Percentiles rank a stretch among this genome's conserved stretches.
These are phyloP conservation scores for Xeromyces bisporus DNA, from an alignment of 495 filamentous ascomycete species.

Conservation along the genomic window DNA sequence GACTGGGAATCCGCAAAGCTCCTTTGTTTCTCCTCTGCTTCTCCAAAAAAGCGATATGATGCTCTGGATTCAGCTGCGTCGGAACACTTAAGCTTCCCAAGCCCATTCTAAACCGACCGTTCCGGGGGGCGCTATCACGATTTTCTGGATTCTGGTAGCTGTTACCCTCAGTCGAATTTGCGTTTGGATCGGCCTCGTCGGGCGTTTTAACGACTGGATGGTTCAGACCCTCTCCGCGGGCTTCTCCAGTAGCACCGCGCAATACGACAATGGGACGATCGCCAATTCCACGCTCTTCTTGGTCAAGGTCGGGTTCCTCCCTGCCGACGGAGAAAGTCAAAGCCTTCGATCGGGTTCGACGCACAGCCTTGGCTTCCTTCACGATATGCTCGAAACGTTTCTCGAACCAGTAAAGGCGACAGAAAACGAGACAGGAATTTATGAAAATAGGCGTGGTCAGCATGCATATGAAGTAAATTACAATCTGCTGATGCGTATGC, in stretches of 20 bases:
- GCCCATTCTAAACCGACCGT: slow-evolving; percentile 5
- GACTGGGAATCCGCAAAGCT: slow-evolving; percentile 70
- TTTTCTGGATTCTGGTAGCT: slow-evolving; percentile 9
- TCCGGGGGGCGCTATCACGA: slow-evolving; percentile 3
- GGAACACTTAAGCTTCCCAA: slow-evolving; percentile 29
- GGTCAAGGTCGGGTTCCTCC: slow-evolving; percentile 24
- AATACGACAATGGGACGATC: slow-evolving; percentile 60
- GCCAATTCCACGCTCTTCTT: slow-evolving; percentile 50
- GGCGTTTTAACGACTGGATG: slow-evolving; percentile 7
- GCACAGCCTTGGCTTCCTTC: slow-evolving; percentile 35
- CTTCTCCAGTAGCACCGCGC: slow-evolving; percentile 28
- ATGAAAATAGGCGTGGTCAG: slow-evolving; percentile 82
- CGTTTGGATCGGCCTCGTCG: slow-evolving; percentile 11
- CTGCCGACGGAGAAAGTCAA: slow-evolving; percentile 38
- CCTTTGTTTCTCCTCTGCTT: slow-evolving; percentile 63
- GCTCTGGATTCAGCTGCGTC: slow-evolving; percentile 40
- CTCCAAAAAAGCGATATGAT: slow-evolving; percentile 74
- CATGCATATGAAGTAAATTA: slow-evolving; percentile 54
- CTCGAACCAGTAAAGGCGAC: slow-evolving; percentile 95
- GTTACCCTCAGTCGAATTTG: slow-evolving; percentile 7
- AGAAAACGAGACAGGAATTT: slow-evolving; percentile 69
- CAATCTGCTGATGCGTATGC: slow-evolving; percentile 58
- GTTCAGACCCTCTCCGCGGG: slow-evolving; percentile 10
- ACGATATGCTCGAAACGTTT: slow-evolving; percentile 76
- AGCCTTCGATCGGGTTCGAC: slow-evolving; percentile 38